Conservation (phyloP, 768 basidiomycete species). For the Clathrus columnatus region DNA sequence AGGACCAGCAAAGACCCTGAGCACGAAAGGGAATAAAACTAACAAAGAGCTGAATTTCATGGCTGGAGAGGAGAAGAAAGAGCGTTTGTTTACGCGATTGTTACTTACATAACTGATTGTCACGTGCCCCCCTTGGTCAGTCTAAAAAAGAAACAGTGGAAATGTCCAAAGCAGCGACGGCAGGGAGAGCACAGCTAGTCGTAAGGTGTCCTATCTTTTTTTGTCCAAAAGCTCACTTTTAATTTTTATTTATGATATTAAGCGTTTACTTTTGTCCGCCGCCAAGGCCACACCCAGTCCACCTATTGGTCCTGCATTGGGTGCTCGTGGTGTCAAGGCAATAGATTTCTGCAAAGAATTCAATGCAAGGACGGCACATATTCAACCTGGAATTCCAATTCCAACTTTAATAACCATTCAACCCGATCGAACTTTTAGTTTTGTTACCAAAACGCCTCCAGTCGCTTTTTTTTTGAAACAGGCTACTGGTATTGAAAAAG, state of each 20-base stretch:
- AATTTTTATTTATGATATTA: conserved; percentile 11
- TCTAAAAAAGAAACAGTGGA: conserved; percentile 11
- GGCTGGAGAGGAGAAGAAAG: neutral
- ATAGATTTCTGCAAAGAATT: conserved; percentile 99
- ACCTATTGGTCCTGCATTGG: conserved; percentile 93
- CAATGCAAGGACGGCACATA: conserved; percentile 91
- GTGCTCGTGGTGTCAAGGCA: conserved; percentile 96
- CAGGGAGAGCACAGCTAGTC: conserved; percentile 65
- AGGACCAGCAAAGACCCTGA: neutral
- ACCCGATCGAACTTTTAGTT: conserved; percentile 92
- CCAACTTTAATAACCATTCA: conserved; percentile 92
- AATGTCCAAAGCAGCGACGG: conserved; percentile 63
- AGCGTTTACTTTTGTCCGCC: conserved; percentile 84
- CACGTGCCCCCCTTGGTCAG: conserved; percentile 10
- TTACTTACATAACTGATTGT: neutral
- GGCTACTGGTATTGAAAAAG: conserved; percentile 84
- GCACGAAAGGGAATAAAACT: neutral
- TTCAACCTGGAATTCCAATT: conserved; percentile 74
- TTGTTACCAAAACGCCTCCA: conserved; percentile 87
- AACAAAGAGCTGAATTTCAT: conserved; percentile 5
- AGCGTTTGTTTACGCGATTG: neutral
- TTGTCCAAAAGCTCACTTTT: conserved; percentile 13
- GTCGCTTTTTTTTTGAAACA: conserved; percentile 86
- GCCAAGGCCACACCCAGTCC: conserved; percentile 95
- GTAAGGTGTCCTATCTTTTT: conserved; percentile 35